Conservation (phyloP, 306 rosid genomes). For the Begonia masoniana region DNA sequence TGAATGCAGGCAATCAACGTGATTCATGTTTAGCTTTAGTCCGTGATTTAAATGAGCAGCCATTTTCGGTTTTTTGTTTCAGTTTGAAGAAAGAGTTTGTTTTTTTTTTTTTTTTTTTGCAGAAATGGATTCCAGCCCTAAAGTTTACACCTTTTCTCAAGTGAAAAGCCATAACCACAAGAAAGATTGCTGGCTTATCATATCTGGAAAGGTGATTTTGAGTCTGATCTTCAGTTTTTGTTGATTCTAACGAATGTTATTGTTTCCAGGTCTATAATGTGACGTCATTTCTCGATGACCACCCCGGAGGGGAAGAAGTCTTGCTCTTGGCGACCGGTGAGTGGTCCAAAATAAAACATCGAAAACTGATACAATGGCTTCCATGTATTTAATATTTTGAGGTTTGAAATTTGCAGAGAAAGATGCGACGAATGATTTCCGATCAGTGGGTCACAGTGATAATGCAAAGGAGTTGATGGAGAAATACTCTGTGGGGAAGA, state of each 20-base stretch:
- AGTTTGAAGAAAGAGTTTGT: neutral
- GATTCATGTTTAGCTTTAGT: too few relatives aligned
- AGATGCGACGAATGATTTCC: constrained; percentile 78
- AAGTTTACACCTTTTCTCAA: constrained; percentile 5
- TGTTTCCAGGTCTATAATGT: constrained; percentile 65
- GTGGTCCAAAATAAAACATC: neutral
- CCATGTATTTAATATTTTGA: neutral
- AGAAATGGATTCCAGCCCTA: constrained; percentile 2
- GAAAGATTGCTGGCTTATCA: constrained; percentile 10
- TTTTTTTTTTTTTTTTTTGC: neutral
- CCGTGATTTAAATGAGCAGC: neutral
- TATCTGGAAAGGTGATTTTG: constrained; percentile 1
- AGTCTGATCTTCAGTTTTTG: neutral
- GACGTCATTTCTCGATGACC: constrained; percentile 71
- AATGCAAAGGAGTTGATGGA: constrained; percentile 44
- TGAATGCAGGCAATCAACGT: too few relatives aligned
- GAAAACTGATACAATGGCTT: neutral
- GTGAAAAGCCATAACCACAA: constrained; percentile 6
- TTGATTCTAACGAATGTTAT: neutral
- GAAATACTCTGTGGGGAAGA: constrained; percentile 39
- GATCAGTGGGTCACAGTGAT: constrained; percentile 69
- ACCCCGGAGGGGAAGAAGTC: constrained; percentile 89
- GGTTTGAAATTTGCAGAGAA: constrained; percentile 25
- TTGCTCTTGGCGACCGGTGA: constrained; percentile 56
- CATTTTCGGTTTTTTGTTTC: neutral